Conservation (phyloP, 495 filamentous ascomycete species). For the Aspergillus sclerotioniger region DNA sequence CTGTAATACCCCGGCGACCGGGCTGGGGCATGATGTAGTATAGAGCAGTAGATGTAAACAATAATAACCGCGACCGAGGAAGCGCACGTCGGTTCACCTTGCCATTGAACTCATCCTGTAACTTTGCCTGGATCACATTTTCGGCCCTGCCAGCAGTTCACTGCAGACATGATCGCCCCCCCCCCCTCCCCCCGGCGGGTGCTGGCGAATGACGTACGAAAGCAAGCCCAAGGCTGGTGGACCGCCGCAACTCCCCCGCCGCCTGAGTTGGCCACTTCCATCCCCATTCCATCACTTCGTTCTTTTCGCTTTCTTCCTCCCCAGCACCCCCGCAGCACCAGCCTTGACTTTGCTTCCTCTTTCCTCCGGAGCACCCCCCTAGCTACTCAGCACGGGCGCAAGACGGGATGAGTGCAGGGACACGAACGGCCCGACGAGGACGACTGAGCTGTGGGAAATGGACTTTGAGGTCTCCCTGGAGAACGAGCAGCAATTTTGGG, state of each 20-base stretch:
- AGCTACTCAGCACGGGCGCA: constrained; percentile 19
- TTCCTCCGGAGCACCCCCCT: not conserved
- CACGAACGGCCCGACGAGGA: constrained; percentile 33
- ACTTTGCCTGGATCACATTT: too few species aligned
- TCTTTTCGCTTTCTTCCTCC: not conserved
- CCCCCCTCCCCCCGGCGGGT: not conserved
- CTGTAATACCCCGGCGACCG: not conserved
- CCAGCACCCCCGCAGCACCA: not conserved
- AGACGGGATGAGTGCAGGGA: constrained; percentile 44
- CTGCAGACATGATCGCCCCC: too few species aligned
- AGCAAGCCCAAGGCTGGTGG: not conserved
- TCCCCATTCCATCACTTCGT: constrained; percentile 4
- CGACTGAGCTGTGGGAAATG: constrained; percentile 48
- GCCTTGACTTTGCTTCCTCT: not conserved
- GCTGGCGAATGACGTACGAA: constrained; percentile 3
- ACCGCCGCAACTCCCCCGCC: constrained; percentile 5
- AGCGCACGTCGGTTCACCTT: too few species aligned
- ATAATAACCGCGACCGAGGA: not conserved
- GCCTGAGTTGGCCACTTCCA: constrained; percentile 10
- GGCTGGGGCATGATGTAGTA: not conserved
- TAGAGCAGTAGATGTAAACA: constrained; percentile 4
- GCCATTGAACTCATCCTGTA: too few species aligned
- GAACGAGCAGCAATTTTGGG: constrained; percentile 91
- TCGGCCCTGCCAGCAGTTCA: too few species aligned
- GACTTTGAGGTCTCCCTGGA: constrained; percentile 67